Evolutionary conservation across 1,284 basidiomycete genomes (phyloP), one percentile per base, ranked within the genome.

Genomic region (Trichosporon ovoides): DNA sequence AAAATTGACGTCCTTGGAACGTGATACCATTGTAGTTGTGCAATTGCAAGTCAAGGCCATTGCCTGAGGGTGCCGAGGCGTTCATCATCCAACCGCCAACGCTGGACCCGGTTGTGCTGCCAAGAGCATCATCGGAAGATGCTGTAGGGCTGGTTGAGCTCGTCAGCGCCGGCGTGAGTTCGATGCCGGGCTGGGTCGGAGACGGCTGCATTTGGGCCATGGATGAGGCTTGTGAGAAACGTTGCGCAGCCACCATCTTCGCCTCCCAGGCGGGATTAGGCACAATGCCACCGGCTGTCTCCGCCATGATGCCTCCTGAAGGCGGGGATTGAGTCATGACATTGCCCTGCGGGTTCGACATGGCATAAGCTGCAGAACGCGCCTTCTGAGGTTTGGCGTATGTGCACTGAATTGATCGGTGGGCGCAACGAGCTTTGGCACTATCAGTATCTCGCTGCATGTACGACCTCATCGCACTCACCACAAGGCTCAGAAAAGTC

Each of bases 401-500:
- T 0, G 88, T 89, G 77, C 90, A 93, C 3, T 84, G 81, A 59
- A 81, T 82, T 70, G 88, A 88, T 50, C 87, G 83, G 63, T 86
- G 82, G 1, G 84, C 68, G 68, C 90, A 92, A 80, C 89, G 90
- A 4, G 85, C 89, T 90, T 69, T 18, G 37, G 16, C 2, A n/a
- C 9, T 10, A 56, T 66, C 50, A 68, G 63, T 54, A 18, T 18
- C 22, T 33, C 18, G 4, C 50, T 22, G 36, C n/a, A 37, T 12
- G 3, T 20, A 18, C 49, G 52, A 40, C 24, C 34, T 56, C 56
- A 61, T 37, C 56, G 35, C 14, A 72, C 76, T 66, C 38, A 84
- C 87, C 68, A 68, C 89, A 92, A 1, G 89, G 89, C 68, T 87
- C 87, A 55, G 83, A 82, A 49, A 87, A 87, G 68, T 91, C 88